phyloP scores from a whole-genome alignment of 1,284 basidiomycete species.

The Austroboletus olivaceoglutinosus region DNA sequence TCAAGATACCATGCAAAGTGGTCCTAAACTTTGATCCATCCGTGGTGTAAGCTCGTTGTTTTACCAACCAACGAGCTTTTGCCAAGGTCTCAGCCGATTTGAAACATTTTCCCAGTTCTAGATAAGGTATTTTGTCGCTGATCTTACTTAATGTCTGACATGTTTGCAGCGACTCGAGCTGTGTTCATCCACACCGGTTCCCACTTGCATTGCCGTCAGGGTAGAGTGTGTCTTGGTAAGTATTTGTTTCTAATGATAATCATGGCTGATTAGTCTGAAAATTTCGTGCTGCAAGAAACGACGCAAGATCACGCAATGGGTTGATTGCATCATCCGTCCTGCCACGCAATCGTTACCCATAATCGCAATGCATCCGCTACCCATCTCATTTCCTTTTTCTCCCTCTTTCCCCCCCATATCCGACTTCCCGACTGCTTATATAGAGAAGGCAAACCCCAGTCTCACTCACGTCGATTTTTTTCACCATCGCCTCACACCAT shows the following conservation, averaged over 20 bases:
- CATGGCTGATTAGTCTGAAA: background rate
- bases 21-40: too few relatives aligned
- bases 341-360: slow-evolving; percentile 6
- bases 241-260: background rate
- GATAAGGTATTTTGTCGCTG: background rate
- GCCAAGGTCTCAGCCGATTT: background rate
- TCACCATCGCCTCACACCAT: background rate
- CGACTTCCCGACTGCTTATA: slow-evolving; percentile 2
- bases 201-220: background rate
- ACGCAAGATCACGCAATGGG: slow-evolving; percentile 36
- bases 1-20: too few relatives aligned
- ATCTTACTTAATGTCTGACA: slow-evolving; percentile 3
- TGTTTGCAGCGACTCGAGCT: background rate
- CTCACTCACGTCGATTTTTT: slow-evolving; percentile 7
- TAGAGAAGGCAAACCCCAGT: background rate
- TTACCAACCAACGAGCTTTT: background rate
- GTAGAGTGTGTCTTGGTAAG: background rate
- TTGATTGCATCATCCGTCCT: slow-evolving; percentile 15
- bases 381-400: background rate
- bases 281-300: slow-evolving; percentile 14
- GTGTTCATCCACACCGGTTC: background rate
- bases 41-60: too few relatives aligned
- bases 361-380: background rate
- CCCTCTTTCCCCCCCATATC: background rate
- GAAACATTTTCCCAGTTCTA: background rate